A percentile compares a stretch with the other conserved stretches of the same genome.
Evolutionary conservation across 805 yeast species (phyloP).

Genomic region (Nakazawaea peltata): DNA sequence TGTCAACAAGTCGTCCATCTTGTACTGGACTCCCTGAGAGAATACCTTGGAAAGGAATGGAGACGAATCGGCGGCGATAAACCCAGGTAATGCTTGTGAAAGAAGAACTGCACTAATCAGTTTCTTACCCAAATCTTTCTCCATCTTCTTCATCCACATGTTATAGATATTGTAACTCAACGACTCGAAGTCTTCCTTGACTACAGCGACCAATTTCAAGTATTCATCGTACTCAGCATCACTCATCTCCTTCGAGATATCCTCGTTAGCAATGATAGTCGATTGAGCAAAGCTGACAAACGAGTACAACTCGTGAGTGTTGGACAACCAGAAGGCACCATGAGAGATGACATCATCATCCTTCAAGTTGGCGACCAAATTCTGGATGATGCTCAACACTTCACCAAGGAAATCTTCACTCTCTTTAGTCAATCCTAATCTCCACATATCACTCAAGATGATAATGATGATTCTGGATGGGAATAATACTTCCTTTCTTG

Average conservation of each 20-base stretch:
- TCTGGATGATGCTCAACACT: constrained; percentile 80
- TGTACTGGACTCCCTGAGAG: constrained; percentile 60
- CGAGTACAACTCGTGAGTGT: constrained; percentile 90
- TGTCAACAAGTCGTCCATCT: constrained; percentile 91
- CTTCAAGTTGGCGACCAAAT: constrained; percentile 65
- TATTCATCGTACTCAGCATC: constrained; percentile 88
- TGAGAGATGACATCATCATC: constrained; percentile 85
- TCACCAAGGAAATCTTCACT: constrained; percentile 87
- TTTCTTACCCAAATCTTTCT: constrained; percentile 82
- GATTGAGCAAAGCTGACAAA: constrained; percentile 91
- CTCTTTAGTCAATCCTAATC: constrained; percentile 87
- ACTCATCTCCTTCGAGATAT: constrained; percentile 75
- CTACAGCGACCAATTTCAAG: constrained; percentile 79
- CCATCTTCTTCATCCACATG: constrained; percentile 95
- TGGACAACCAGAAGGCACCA: constrained; percentile 97
- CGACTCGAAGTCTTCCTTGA: constrained; percentile 89
- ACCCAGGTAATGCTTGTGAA: constrained; percentile 94
- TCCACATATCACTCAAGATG: constrained; percentile 95
- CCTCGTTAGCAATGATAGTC: constrained; percentile 81
- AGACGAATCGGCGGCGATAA: constrained; percentile 74
- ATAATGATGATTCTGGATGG: constrained; percentile 94
- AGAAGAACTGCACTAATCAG: constrained; percentile 92
- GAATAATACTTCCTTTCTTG: constrained; percentile 86
- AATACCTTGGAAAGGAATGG: constrained; percentile 82
- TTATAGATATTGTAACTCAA: constrained; percentile 90